Evolutionary conservation across 2,329 filamentous ascomycete genomes (phyloP).

Genomic region (Clonostachys rosea): DNA sequence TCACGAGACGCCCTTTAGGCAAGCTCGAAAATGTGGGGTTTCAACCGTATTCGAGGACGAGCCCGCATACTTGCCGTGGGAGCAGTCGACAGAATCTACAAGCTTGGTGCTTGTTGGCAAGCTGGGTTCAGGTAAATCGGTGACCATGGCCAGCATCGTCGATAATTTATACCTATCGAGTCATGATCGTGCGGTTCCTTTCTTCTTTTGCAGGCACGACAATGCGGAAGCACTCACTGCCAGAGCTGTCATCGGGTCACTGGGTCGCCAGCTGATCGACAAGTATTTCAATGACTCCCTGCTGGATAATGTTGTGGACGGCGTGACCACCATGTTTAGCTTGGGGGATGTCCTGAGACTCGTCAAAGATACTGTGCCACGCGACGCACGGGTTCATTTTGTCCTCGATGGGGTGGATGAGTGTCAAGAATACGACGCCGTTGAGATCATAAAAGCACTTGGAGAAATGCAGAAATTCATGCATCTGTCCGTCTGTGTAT

Average conservation of each 20-base stretch:
- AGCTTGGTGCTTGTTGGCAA: slow-evolving; percentile 26
- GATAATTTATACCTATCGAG: slow-evolving; percentile 19
- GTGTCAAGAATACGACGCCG: neutral
- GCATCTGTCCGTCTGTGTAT: neutral
- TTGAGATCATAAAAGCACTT: neutral
- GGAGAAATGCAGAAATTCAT: neutral
- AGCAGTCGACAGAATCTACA: neutral
- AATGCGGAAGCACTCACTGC: slow-evolving; percentile 15
- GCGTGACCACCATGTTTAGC: neutral
- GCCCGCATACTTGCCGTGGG: neutral
- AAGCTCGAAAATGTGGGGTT: neutral
- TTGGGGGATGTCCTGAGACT: neutral
- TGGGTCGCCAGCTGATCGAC: slow-evolving; percentile 25
- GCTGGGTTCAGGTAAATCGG: slow-evolving; percentile 34
- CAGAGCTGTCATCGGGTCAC: slow-evolving; percentile 16
- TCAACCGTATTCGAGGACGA: neutral
- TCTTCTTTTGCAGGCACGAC: slow-evolving; percentile 22
- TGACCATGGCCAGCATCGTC: slow-evolving; percentile 32
- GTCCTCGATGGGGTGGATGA: neutral
- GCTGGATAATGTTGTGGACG: neutral
- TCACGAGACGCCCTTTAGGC: neutral
- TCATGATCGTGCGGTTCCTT: slow-evolving; percentile 7
- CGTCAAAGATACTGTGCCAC: neutral
- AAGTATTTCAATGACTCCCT: neutral
- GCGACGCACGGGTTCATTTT: neutral